A percentile compares a stretch with the other conserved stretches of the same genome.
phyloP scores from a whole-genome alignment of 805 yeast species.

The Cyberlindnera sargentensis region DNA sequence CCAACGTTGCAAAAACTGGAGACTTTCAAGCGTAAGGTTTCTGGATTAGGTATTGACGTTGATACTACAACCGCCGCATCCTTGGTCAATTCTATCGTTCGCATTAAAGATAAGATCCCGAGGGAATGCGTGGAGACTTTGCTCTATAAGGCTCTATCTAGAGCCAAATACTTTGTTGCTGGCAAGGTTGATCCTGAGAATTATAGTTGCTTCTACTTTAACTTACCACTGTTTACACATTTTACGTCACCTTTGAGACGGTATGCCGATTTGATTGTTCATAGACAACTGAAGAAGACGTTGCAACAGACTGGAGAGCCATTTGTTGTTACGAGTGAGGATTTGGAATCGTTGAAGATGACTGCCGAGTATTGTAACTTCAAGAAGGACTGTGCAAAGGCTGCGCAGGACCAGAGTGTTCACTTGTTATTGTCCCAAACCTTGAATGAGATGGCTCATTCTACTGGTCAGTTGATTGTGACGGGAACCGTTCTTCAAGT shows the following conservation, averaged over 20 bases:
- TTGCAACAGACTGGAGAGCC: constrained; percentile 23
- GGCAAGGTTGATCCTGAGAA: constrained; percentile 79
- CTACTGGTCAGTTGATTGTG: constrained; percentile 75
- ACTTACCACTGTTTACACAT: constrained; percentile 83
- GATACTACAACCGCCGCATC: constrained; percentile 71
- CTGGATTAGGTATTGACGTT: constrained; percentile 55
- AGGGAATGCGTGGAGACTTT: constrained; percentile 75
- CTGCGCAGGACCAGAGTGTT: constrained; percentile 91
- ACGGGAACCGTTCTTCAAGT: constrained; percentile 88
- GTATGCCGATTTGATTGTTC: constrained; percentile 88
- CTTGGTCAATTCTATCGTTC: constrained; percentile 62
- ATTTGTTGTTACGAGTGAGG: constrained; percentile 28
- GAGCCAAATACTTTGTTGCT: constrained; percentile 84
- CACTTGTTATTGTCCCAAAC: constrained; percentile 82
- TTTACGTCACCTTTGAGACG: constrained; percentile 90
- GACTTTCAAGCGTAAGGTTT: constrained; percentile 65
- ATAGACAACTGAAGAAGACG: constrained; percentile 76
- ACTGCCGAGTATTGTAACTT: constrained; percentile 91
- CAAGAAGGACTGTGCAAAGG: constrained; percentile 88
- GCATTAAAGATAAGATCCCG: constrained; percentile 51
- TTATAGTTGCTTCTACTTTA: constrained; percentile 73
- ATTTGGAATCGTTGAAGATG: constrained; percentile 65
- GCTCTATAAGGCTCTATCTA: constrained; percentile 70
- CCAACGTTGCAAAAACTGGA: constrained; percentile 81
- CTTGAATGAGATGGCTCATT: constrained; percentile 61